These are phyloP conservation scores for Rosa rugosa DNA, from an alignment of 306 rosid genomes.

Conservation along the genomic window DNA sequence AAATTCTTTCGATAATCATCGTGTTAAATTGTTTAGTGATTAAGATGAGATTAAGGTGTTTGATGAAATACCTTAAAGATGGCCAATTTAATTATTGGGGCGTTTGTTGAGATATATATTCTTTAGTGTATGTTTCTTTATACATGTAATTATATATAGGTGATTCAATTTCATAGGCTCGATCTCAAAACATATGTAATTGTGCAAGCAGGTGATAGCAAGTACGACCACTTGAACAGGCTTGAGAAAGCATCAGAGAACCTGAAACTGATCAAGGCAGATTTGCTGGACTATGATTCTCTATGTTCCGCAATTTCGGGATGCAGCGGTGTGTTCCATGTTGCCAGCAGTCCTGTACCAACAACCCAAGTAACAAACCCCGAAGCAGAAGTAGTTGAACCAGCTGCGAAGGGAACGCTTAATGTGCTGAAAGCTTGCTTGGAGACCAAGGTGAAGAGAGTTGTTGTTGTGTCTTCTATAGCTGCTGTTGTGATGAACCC, in stretches of 20 bases:
- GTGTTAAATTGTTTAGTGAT: background rate
- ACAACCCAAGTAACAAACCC: conserved; percentile 8
- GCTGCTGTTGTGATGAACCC: conserved; percentile 29
- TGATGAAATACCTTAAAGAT: too few relatives aligned
- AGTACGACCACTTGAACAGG: conserved; percentile 31
- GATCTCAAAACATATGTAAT: background rate
- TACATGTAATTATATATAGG: too few relatives aligned
- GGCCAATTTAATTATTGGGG: too few relatives aligned
- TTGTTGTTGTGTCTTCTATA: conserved; percentile 30
- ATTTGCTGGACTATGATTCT: conserved; percentile 36
- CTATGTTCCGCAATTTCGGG: conserved; percentile 23
- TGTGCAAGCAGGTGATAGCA: conserved; percentile 18
- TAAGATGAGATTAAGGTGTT: background rate
- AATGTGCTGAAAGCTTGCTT: conserved; percentile 31
- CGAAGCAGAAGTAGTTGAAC: conserved; percentile 23
- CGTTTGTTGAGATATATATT: background rate
- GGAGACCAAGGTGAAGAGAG: conserved; percentile 29
- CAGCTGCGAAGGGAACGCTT: conserved; percentile 29
- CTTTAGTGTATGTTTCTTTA: background rate
- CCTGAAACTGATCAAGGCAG: conserved; percentile 32
- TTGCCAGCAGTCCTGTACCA: conserved; percentile 35
- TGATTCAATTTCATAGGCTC: background rate
- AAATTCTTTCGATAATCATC: too few relatives aligned
- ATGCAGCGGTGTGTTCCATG: conserved; percentile 37
- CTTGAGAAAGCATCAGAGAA: conserved; percentile 28